Conservation (phyloP, 2,329 filamentous ascomycete species). For the Fusarium sp. region DNA sequence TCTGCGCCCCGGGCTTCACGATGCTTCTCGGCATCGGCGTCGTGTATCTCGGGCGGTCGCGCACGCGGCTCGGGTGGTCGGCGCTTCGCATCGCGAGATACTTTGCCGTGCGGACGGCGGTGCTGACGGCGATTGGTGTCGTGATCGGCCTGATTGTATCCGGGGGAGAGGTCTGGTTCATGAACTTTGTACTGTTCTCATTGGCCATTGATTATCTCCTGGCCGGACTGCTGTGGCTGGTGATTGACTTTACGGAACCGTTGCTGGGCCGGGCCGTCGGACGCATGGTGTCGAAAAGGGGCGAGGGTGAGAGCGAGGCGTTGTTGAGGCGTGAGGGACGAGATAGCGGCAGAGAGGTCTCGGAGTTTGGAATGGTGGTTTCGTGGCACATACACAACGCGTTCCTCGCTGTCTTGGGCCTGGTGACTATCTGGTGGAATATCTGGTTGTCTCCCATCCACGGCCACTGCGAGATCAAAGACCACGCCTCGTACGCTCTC, state of each 20-base stretch:
- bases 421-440: constrained; percentile 59
- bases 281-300: constrained; percentile 15
- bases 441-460: constrained; percentile 56
- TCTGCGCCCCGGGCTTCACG: constrained; percentile 59
- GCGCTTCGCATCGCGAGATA: constrained; percentile 50
- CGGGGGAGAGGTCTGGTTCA: constrained; percentile 53
- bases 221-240: constrained; percentile 56
- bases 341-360: constrained; percentile 1
- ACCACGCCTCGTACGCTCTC: constrained; percentile 6
- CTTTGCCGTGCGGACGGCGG: constrained; percentile 52
- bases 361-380: constrained; percentile 21
- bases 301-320: constrained; percentile 48
- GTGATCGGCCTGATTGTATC: constrained; percentile 50
- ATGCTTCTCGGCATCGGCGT: constrained; percentile 60
- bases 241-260: constrained; percentile 50
- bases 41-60: constrained; percentile 58
- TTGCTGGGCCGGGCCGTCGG: constrained; percentile 46
- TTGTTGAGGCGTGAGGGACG: constrained; percentile 39
- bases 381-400: constrained; percentile 58
- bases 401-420: constrained; percentile 48
- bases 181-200: constrained; percentile 58
- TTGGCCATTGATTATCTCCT: constrained; percentile 59
- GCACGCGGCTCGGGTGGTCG: constrained; percentile 55
- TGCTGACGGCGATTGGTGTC: constrained; percentile 51
- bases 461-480: constrained; percentile 50